Evolutionary conservation across 257 asterid genomes (phyloP), one percentile per base, ranked within the genome.

Genomic region (Nicotiana obtusifolia): DNA sequence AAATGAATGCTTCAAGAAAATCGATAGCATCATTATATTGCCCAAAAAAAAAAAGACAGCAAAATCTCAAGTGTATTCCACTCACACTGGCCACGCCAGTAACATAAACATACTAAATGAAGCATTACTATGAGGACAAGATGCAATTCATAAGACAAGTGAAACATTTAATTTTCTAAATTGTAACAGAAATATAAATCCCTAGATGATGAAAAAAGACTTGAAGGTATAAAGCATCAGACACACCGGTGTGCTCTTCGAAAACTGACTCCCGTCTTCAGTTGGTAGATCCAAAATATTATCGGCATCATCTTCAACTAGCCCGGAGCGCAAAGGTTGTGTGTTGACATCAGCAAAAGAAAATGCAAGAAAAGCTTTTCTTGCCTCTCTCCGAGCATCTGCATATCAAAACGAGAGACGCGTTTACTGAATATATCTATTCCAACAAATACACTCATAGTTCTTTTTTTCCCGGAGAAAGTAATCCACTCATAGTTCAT

Each of bases 341-440:
- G 81, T 84, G 62, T 84, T 83, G 77, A 79, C 83, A 64, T 88
- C 81, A 54, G 84, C 87, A 19, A 85, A 86, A 10, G 97, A 90
- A 78, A 90, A 85, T 52, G 93, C 95, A 79, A 95, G 86, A 84
- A 95, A 91, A 83, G 95, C 92, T 90, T 91, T 95, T 83, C 96
- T 88, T 64, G 96, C 97, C 88, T 94, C 92, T 86, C 97, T 88
- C 64, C 91, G 91, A 83, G 88, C 90, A 92, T 87, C 99, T 95
- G 85, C 86, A 85, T 71, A 78, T 54, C 80, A 82, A 86, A 82
- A 77, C n/a, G 69, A 80, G 69, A 80, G 81, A 81, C 81, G 65
- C 37, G 69, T 80, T 82, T 80, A 80, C 26, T 59, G 81, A 77
- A 84, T 84, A 80, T 28, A 47, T 68, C 6, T 10, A 47, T 73